Base-by-base conservation (phyloP, 495 filamentous ascomycete species). In the Neurospora discreta region DNA sequence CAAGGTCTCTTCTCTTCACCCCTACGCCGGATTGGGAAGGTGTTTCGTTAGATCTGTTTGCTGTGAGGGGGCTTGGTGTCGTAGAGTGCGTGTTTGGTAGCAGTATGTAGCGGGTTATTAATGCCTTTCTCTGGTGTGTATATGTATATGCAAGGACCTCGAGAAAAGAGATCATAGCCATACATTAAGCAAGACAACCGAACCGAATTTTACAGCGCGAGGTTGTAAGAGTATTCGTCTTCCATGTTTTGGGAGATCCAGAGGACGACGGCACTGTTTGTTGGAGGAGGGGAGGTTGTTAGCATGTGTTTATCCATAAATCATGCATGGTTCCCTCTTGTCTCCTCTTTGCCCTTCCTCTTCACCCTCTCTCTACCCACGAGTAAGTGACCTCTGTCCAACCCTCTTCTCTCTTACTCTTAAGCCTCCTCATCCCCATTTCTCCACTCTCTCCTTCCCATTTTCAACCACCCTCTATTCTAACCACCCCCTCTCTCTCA, bases 221-320 rank as follows among this genome's bases (percentile, higher is more conserved):
- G 84, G 78, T 93, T 98, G 81, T 99, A 99, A 69, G 93, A 93
- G 80, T 98, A 99, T 81, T 98, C 95, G 77, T 99, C 96, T 83
- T 99, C 96, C 83, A 98, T 97, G 77, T 98, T 99, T 88, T 99
- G 96, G 73, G 91, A 93, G 16, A 99, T 87, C 96, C 96, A 99
- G 9, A 99, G 87, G 60, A 72, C 42, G 71, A 72, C 60, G 41
- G 71, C 65, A 41, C 46, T 72, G 65, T 33, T 41, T 26, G 38
- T 70, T 36, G 33, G 6, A 36, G 36, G 38, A 33, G 33, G 16
- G 11, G 41, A 7, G 23, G 13, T 33, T 8, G 52, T 65, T 65
- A 65, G 52, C 15, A 9, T 30, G 7, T 60, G 52, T 3, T 18
- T 15, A 33, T 26, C 15, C 11, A 9, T 1, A 60, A 16, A 16